Evolutionary conservation across 805 yeast genomes (phyloP).

Genomic region (Groenewaldozyma salmanticensis): DNA sequence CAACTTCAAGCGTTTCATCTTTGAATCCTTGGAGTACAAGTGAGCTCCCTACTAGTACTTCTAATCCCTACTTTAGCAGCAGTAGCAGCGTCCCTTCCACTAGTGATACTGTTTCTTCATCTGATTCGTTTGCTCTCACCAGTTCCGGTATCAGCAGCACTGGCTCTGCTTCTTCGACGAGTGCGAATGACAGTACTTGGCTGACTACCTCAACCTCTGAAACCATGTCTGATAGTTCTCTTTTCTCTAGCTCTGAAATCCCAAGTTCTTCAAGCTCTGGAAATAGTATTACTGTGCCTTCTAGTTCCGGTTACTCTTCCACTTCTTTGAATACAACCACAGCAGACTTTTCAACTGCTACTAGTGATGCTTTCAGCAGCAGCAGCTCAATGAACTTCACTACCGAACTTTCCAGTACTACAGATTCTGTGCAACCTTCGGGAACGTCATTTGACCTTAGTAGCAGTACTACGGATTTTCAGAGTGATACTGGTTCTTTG

Average conservation of each 20-base stretch:
- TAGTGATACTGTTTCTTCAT: not conserved
- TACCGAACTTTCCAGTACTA: not conserved
- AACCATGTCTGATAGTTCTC: not conserved
- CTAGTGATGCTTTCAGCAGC: too few relatives aligned
- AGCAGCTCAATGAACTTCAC: not conserved
- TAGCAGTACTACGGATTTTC: too few relatives aligned
- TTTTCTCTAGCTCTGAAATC: not conserved
- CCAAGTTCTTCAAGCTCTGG: too few relatives aligned
- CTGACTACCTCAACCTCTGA: constrained; percentile 1
- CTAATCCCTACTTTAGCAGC: not conserved
- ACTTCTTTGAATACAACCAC: not conserved
- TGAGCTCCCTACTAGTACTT: not conserved
- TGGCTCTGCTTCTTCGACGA: not conserved
- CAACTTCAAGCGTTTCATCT: not conserved
- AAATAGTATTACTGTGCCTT: too few relatives aligned
- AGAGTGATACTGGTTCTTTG: too few relatives aligned
- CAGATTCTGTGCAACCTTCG: not conserved
- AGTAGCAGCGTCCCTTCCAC: not conserved
- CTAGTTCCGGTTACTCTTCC: too few relatives aligned
- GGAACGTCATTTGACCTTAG: not conserved
- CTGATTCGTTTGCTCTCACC: not conserved
- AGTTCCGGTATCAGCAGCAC: not conserved
- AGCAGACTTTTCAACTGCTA: not conserved
- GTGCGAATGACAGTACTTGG: not conserved
- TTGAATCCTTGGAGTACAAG: not conserved